Percentiles rank a stretch among this genome's conserved stretches.
Conservation (phyloP, 192 early-diverging fungal genomes). For the Coemansia sp. region DNA sequence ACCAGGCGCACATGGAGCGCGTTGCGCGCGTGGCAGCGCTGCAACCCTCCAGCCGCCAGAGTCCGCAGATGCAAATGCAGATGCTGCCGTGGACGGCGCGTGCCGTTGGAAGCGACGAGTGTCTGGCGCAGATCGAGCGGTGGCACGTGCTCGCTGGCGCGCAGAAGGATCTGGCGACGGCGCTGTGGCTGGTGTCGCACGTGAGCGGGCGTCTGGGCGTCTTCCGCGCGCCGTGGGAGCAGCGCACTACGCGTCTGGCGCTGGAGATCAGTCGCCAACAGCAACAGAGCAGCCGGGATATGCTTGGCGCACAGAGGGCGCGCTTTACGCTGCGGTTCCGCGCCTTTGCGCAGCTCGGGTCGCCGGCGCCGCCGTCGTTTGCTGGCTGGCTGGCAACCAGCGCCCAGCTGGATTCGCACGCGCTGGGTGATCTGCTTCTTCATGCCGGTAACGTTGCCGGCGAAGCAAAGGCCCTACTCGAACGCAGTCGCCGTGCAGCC, state of each 20-base stretch:
- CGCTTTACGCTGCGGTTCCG: slow-evolving; percentile 43
- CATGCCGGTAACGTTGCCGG: slow-evolving; percentile 20
- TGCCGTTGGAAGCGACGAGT: not conserved
- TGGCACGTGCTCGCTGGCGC: slow-evolving; percentile 13
- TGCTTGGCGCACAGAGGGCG: slow-evolving; percentile 9
- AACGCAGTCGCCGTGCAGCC: not conserved
- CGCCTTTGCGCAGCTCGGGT: slow-evolving; percentile 29
- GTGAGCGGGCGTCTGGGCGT: slow-evolving; percentile 28
- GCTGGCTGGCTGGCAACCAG: slow-evolving; percentile 19
- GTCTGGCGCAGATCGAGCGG: slow-evolving; percentile 17
- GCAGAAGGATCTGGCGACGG: slow-evolving; percentile 38
- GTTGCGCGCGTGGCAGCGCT: slow-evolving; percentile 9
- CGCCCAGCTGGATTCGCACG: slow-evolving; percentile 33
- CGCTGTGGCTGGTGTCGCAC: slow-evolving; percentile 39
- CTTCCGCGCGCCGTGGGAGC: slow-evolving; percentile 31
- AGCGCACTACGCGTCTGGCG: slow-evolving; percentile 2
- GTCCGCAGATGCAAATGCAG: not conserved
- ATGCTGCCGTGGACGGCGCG: not conserved
- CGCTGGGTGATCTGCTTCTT: slow-evolving; percentile 24
- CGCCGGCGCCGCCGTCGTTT: slow-evolving; percentile 37
- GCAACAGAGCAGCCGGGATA: slow-evolving; percentile 12
- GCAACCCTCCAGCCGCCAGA: not conserved
- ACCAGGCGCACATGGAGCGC: slow-evolving; percentile 26
- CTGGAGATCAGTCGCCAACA: slow-evolving; percentile 6
- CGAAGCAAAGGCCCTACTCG: slow-evolving; percentile 12